Evolutionary conservation across 2,329 filamentous ascomycete species (phyloP), one percentile per base, ranked within the genome.

Genomic region (Pseudogymnoascus sp.): DNA sequence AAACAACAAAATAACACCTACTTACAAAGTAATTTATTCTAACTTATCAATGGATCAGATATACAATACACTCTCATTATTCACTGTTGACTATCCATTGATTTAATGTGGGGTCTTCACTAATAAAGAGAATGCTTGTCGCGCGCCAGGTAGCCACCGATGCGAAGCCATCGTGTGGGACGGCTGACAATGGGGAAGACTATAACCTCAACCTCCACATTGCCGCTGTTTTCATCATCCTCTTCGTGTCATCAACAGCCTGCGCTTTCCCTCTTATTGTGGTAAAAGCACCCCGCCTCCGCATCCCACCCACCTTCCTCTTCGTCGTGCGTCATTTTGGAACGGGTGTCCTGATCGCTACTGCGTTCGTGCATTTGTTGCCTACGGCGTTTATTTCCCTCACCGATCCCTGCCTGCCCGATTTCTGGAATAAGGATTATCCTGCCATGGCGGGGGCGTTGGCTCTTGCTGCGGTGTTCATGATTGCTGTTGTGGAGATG

Each of bases 311-410:
- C 66, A 80, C 75, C 21, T 80, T 88, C 69, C 80, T 88, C 67
- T 88, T 89, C 73, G 78, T 86, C 67, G 86, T 85, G 70, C 85
- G 88, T 67, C 87, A 90, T 75, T 88, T 90, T 67, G 88, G 90
- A 71, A 93, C 90, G 1, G 90, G 90, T 67, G 90, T 93, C 21
- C 79, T 93, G 21, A 86, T 93, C 66, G 89, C 90, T 12, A 93
- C 90, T 1, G 89, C 90, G 63, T 93, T 93, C 71, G 89, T 93
- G 36, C 90, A 93, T 64, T 36, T 69, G 62, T 5, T 88, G 3
- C 86, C 85, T 62, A 89, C 84, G 26, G 86, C 87, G 0, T 90
- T 90, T 69, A 74, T 80, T 64, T 87, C 85, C 42, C 77, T 89
- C 18, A 87, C 82, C 67, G 83, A 89, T 66, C 86, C 86, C 47